A percentile compares a stretch with the other conserved stretches of the same genome.
phyloP scores from a whole-genome alignment of 495 filamentous ascomycete genomes.

The Patellaria atrata region DNA sequence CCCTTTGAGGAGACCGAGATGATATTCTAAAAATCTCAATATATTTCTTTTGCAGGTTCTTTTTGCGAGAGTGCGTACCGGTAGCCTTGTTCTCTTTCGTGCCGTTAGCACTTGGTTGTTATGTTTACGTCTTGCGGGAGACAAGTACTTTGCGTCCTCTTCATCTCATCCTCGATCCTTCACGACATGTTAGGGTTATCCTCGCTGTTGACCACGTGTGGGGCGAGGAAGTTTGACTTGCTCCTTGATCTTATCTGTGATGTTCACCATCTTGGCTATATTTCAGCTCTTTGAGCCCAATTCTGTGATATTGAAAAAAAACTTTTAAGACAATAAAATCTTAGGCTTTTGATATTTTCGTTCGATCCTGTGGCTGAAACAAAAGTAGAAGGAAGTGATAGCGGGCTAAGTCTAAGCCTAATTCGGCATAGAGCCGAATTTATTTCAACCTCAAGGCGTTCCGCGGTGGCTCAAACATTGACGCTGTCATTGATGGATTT shows the following conservation, averaged over 20 bases:
- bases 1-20: constrained; percentile 96
- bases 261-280: constrained; percentile 88
- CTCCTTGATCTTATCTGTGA: constrained; percentile 99
- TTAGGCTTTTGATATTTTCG: no score
- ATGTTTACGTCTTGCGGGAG: neutral
- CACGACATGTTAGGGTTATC: constrained; percentile 4
- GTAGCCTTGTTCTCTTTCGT: constrained; percentile 95
- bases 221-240: constrained; percentile 40
- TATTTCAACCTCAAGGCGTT: no score
- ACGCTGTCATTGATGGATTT: no score
- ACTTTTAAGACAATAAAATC: no score
- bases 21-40: constrained; percentile 58
- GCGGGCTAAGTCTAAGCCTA: no score
- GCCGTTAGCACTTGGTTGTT: constrained; percentile 17
- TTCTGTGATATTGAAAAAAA: no score
- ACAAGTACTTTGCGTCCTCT: constrained; percentile 78
- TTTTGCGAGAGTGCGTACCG: constrained; percentile 38
- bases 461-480: no score
- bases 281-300: no score
- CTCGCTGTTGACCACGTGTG: no score
- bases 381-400: no score
- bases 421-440: no score
- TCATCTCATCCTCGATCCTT: constrained; percentile 99
- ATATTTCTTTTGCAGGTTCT: constrained; percentile 3
- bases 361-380: no score